These are phyloP conservation scores for Scutellaria barbata DNA, from an alignment of 257 asterid species.

Conservation along the genomic window DNA sequence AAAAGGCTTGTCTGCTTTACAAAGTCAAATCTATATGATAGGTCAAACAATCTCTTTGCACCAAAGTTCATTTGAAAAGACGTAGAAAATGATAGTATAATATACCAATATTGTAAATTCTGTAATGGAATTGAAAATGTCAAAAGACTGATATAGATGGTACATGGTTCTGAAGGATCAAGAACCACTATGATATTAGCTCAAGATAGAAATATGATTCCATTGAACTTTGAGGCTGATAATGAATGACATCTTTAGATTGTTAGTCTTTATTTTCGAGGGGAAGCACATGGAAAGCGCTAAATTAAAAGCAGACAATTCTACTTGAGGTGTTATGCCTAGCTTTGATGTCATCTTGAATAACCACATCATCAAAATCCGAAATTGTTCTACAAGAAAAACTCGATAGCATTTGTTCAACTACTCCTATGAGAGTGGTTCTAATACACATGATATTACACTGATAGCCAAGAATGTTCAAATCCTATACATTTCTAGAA, in stretches of 20 bases:
- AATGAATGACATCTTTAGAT: background rate
- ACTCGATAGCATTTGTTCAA: background rate
- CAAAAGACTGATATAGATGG: too few species aligned
- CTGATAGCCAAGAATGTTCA: background rate
- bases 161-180: background rate
- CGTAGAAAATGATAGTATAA: background rate
- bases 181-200: background rate
- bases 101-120: background rate
- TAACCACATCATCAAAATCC: background rate
- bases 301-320: background rate
- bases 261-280: background rate
- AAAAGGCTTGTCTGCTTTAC: background rate
- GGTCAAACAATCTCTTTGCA: background rate
- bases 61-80: background rate
- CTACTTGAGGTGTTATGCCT: background rate
- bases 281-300: background rate
- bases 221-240: background rate
- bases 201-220: background rate
- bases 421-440: background rate
- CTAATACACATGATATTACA: background rate
- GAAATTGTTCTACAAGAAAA: background rate
- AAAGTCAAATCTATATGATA: background rate
- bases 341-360: conserved; percentile 6
- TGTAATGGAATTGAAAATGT: too few species aligned
- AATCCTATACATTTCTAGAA: background rate